A percentile compares a stretch with the other conserved stretches of the same genome.
phyloP scores from a whole-genome alignment of 2,329 filamentous ascomycete species.

The Penicillium paneum region DNA sequence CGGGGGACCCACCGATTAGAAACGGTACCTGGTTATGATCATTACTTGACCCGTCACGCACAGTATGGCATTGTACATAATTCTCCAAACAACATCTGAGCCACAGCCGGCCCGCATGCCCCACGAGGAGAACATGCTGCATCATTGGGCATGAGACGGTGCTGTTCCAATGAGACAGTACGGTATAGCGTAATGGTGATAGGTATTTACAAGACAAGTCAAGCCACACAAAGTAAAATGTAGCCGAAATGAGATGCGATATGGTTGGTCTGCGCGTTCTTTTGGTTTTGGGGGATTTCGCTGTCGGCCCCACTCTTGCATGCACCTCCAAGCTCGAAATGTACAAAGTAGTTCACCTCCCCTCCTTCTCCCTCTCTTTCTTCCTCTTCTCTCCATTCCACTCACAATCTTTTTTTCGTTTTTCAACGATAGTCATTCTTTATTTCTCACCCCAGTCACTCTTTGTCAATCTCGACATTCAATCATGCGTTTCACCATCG shows the following conservation, averaged over 20 bases:
- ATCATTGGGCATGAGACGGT: neutral
- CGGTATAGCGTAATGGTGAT: neutral
- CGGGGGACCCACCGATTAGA: neutral
- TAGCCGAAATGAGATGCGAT: neutral
- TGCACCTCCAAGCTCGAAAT: slow-evolving; percentile 3
- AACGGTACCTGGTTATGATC: neutral
- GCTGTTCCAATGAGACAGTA: neutral
- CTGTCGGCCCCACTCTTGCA: neutral
- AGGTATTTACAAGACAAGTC: neutral
- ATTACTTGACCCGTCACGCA: neutral
- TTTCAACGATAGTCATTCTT: slow-evolving; percentile 11
- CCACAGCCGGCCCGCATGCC: slow-evolving; percentile 2
- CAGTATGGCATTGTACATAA: neutral
- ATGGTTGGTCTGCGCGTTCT: neutral
- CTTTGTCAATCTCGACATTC: slow-evolving; percentile 18
- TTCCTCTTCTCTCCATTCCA: slow-evolving; percentile 18
- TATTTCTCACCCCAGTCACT: slow-evolving; percentile 26
- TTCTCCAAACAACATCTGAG: neutral
- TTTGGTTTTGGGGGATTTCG: neutral
- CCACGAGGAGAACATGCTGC: neutral
- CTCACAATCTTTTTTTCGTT: slow-evolving; percentile 20
- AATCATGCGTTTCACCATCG: slow-evolving; percentile 40
- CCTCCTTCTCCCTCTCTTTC: slow-evolving; percentile 10
- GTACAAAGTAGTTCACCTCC: slow-evolving; percentile 7
- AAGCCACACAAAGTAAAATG: neutral